Evolutionary conservation across 2,329 filamentous ascomycete species (phyloP), one percentile per base, ranked within the genome.

Genomic region (Nigrospora oryzae): DNA sequence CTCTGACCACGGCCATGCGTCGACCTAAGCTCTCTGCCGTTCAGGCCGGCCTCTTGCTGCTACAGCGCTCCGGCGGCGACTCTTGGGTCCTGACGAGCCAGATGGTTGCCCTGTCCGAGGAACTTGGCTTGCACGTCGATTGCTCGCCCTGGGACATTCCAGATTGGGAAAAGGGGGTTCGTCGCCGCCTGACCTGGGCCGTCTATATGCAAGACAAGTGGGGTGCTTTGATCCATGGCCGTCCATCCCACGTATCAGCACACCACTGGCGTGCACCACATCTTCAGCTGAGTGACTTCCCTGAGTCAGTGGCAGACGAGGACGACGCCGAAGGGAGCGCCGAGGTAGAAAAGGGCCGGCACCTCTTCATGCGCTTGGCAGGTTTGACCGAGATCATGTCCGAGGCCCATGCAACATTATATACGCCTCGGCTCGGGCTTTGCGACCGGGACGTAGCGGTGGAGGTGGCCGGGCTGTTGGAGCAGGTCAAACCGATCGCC

Each of bases 121-220:
- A 71, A 15, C 65, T 79, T 6, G 75, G 75, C 0, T 59, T 79
- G 36, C 72, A 78, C 50, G 63, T 79, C 0, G 76, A 81, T 51
- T 74, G 73, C 38, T 70, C 69, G 2, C 60, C 66, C 36, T 83
- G 78, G 79, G 62, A 68, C 11, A 71, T 82, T 36, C 77, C 77
- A 1, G 59, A 62, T 12, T 79, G 75, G 75, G 79, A 82, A 56
- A 69, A 72, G 40, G 70, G 73, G 6, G 57, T 81, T 16, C 66
- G 79, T 23, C 77, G 74, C 55, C 65, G 79, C 15, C 60, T 82
- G 11, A 74, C 71, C 5, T 83, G 78, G 78, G 77, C 71, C 11
- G 59, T 80, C 1, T 82, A 69, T 52, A 76, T 79, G 66, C 77
- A 82, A 54, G 78, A 82, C 51, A 76, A 73, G 52, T 81, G 74